Evolutionary conservation across 495 filamentous ascomycete species (phyloP), one percentile per base, ranked within the genome.

Genomic region (Hypoxylon fragiforme): DNA sequence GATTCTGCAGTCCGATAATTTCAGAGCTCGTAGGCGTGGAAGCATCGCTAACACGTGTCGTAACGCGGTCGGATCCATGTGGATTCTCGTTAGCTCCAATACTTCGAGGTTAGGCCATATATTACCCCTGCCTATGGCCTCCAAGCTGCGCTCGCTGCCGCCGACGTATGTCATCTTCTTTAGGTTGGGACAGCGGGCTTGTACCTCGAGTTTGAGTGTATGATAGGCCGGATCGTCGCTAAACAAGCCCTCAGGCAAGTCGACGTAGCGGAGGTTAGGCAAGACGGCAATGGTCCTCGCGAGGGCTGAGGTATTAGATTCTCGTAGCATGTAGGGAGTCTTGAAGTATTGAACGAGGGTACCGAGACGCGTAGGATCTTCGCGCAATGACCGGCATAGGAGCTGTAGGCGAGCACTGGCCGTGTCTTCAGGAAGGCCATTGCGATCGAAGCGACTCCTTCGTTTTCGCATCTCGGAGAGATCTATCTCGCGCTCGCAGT

Each of bases 321-420:
- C 92, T 35, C 94, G 85, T 37, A 90, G 86, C 94, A 96, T 96
- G 69, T 96, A 97, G n/a, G 94, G 89, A 62, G 88, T 86, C 73
- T 96, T 92, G 45, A 98, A 73, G 47, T 85, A 88, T 52, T 86
- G 72, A 8, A 96, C 89, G 19, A 80, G 74, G 3, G 73, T 66
- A 0, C 82, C 90, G 12, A 94, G 73, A 22, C 75, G 73, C 7
- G 78, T 77, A 18, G 79, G 78, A 21, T 87, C 83, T 24, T 92
- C 86, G 50, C 92, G 81, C 26, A 97, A 83, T 0, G 91, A 85
- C 34, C 89, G 83, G 66, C 84, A 88, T 35, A 98, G 80, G 39
- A 96, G 75, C 48, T 81, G 77, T 14, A 98, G 79, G 12, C 94
- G 85, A 50, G 83, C 79, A 51, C 85, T 79, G 3, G 91, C 81